Base-by-base conservation (phyloP, 2,329 filamentous ascomycete species). In the Calonectria crousiana region DNA sequence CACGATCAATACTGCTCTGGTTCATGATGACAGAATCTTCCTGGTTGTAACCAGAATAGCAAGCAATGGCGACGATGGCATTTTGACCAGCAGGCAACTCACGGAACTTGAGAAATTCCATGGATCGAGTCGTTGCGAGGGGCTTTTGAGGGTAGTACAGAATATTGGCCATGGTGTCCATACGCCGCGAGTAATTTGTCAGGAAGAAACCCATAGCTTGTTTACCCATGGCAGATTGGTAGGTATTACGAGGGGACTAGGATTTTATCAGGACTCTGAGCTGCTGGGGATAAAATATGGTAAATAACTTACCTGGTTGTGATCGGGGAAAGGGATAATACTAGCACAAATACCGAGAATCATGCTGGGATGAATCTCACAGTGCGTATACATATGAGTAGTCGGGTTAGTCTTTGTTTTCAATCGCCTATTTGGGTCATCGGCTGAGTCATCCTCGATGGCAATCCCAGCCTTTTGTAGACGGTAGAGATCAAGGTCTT, bases 11-110 rank as follows among this genome's bases (percentile, higher is more conserved):
- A 85, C 95, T 98, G 87, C 95, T 98, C 88, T 99, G 97, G 85
- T 99, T 99, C 97, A 99, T 98, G 82, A 99, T 98, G 79, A 99
- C 96, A 78, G 97, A 99, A 92, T 99, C 97, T 95, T 99, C 97
- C 85, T 99, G 97, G 86, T 99, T 99, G 89, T 99, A 99, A 74
- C 97, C 97, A 69, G 96, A 98, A 87, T 99, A 99, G 84, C 95
- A 97, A 74, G 95, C 93, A 86, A 99, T 99, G 51, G 97, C 97
- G 16, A 99, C 97, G 80, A 99, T 99, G 26, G 97, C 97, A 82
- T 99, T 99, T 84, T 99, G 97, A 3, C 97, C 97, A 20, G 97
- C 97, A 23, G 97, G 97, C 73, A 99, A 89, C 85, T 99, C 97
- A 86, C 97, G 92, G 93, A 99, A 99, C 82, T 98, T 98, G 80